Conservation (phyloP, 352 stramenopile genomes). For the Phytophthora fragariaefolia region DNA sequence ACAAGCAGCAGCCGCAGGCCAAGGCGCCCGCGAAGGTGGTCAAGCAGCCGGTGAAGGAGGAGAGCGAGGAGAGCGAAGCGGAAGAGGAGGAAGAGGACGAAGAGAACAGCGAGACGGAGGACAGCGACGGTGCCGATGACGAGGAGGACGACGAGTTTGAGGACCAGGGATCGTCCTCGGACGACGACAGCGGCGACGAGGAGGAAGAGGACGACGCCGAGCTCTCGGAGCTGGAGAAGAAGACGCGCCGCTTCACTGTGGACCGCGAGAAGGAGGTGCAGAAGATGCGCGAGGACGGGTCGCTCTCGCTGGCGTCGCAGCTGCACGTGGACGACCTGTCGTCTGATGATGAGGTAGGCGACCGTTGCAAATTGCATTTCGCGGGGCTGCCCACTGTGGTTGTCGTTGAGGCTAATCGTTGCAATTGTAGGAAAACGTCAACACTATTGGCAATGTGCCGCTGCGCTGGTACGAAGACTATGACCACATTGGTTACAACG, state of each 20-base stretch:
- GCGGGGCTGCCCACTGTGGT: not conserved
- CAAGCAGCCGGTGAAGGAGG: conserved; percentile 30
- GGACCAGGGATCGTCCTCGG: conserved; percentile 86
- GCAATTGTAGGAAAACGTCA: conserved; percentile 83
- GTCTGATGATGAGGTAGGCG: conserved; percentile 94
- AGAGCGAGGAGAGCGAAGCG: conserved; percentile 29
- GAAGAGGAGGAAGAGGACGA: conserved; percentile 45
- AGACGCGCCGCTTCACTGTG: conserved; percentile 75
- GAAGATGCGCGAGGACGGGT: conserved; percentile 86
- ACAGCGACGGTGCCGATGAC: conserved; percentile 72
- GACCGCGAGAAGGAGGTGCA: conserved; percentile 81
- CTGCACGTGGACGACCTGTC: conserved; percentile 99
- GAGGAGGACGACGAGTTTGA: conserved; percentile 81
- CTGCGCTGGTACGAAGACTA: conserved; percentile 99
- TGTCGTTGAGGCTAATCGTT: not conserved
- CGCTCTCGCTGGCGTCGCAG: conserved; percentile 81
- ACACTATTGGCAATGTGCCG: conserved; percentile 98
- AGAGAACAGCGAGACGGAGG: conserved; percentile 57
- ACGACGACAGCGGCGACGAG: conserved; percentile 67
- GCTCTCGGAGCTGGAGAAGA: conserved; percentile 83
- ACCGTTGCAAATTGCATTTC: not conserved
- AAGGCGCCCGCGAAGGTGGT: conserved; percentile 32
- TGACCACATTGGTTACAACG: conserved; percentile 99
- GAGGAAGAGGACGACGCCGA: conserved; percentile 78
- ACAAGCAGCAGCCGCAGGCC: conserved; percentile 29